Conservation (phyloP, 2,329 filamentous ascomycete species). For the Botryotinia calthae region DNA sequence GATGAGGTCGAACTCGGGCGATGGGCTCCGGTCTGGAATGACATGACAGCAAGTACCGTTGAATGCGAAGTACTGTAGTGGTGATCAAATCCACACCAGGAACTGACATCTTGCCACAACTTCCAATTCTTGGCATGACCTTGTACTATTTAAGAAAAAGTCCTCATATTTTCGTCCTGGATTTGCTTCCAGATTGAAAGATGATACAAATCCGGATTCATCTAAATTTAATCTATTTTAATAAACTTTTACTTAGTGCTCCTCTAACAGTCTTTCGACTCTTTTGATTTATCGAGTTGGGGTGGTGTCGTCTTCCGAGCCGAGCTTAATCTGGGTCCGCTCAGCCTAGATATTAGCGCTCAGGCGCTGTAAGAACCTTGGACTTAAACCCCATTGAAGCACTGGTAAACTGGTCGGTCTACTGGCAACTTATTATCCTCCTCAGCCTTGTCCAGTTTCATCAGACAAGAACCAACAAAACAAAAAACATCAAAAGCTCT, state of each 20-base stretch:
- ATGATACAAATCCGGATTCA: not conserved
- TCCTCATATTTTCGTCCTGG: not conserved
- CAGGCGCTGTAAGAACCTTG: not conserved
- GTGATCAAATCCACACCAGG: not conserved
- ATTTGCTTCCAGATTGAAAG: not conserved
- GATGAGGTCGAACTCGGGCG: constrained; percentile 3
- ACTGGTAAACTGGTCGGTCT: not conserved
- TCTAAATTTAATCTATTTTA: not conserved
- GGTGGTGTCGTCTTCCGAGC: constrained; percentile 8
- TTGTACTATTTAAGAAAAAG: too few species aligned
- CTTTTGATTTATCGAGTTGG: not conserved
- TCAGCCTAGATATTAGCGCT: constrained; percentile 16
- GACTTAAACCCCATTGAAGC: not conserved
- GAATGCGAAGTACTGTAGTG: not conserved
- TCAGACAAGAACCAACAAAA: constrained; percentile 7
- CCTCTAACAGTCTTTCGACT: not conserved
- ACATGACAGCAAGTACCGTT: not conserved
- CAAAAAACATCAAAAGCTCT: constrained; percentile 11
- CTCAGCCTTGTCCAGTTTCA: constrained; percentile 1
- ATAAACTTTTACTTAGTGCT: not conserved
- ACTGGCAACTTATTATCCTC: not conserved
- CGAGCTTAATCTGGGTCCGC: constrained; percentile 14
- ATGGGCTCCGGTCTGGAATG: constrained; percentile 1
- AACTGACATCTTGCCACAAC: not conserved
- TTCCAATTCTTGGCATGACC: not conserved